phyloP scores from a whole-genome alignment of 495 filamentous ascomycete genomes.

The Evernia prunastri region DNA sequence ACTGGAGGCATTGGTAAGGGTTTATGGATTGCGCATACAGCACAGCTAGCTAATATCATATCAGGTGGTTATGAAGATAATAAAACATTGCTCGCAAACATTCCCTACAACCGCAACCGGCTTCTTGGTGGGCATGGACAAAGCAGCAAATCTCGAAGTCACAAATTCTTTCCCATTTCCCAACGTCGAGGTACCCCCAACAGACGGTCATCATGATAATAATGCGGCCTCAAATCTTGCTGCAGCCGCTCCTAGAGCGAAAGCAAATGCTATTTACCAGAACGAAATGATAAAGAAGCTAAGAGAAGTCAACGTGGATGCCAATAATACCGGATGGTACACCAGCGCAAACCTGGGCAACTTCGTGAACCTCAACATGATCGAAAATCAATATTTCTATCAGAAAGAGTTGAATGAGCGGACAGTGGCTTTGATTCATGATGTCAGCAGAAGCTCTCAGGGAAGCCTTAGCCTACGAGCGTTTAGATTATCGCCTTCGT shows the following conservation, averaged over 20 bases:
- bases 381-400: constrained; percentile 97
- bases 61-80: constrained; percentile 93
- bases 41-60: constrained; percentile 27
- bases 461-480: constrained; percentile 85
- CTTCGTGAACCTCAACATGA: constrained; percentile 87
- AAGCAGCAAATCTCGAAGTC: constrained; percentile 72
- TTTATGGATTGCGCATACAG: constrained; percentile 4
- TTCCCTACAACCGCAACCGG: constrained; percentile 90
- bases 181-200: constrained; percentile 62
- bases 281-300: constrained; percentile 96
- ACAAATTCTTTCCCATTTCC: constrained; percentile 96
- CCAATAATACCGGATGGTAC: constrained; percentile 98
- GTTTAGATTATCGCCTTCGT: constrained; percentile 78
- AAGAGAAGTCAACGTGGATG: constrained; percentile 95
- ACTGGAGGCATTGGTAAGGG: constrained; percentile 70
- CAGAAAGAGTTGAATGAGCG: constrained; percentile 88
- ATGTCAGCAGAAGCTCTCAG: constrained; percentile 87
- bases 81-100: constrained; percentile 78
- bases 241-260: constrained; percentile 82
- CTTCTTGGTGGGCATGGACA: constrained; percentile 88
- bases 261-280: constrained; percentile 83
- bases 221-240: constrained; percentile 64
- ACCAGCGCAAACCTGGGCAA: constrained; percentile 98
- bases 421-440: constrained; percentile 91
- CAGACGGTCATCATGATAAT: constrained; percentile 75